These are phyloP conservation scores for Blastosporella zonata DNA, from an alignment of 1,284 basidiomycete species.

Conservation along the genomic window DNA sequence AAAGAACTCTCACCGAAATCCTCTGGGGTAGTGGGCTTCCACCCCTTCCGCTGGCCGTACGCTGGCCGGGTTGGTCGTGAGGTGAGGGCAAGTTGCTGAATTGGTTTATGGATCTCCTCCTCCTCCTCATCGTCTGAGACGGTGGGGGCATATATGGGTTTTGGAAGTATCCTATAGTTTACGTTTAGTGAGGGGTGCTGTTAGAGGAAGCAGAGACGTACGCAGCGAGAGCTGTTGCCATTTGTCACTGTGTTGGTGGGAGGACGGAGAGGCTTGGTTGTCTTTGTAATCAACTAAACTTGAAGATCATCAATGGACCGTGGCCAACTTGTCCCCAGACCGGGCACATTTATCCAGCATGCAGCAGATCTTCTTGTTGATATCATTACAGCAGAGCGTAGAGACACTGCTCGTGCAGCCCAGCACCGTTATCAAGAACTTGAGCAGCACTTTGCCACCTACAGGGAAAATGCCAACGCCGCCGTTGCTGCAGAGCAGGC, in stretches of 20 bases:
- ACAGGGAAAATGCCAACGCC: slow-evolving; percentile 8
- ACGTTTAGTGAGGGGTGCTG: slow-evolving; percentile 4
- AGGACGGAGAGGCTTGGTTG: slow-evolving; percentile 8
- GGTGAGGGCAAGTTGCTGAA: slow-evolving; percentile 39
- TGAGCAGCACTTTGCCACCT: slow-evolving; percentile 14
- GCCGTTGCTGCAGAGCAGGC: slow-evolving; percentile 12
- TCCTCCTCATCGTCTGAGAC: slow-evolving; percentile 62
- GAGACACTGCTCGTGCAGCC: slow-evolving; percentile 14
- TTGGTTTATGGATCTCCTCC: slow-evolving; percentile 26
- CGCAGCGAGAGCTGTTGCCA: slow-evolving; percentile 59
- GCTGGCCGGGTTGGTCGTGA: slow-evolving; percentile 62
- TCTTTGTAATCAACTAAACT: neutral
- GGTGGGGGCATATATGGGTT: slow-evolving; percentile 54
- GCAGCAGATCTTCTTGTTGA: slow-evolving; percentile 22
- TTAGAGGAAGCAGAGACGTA: slow-evolving; percentile 32
- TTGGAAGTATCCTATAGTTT: slow-evolving; percentile 55
- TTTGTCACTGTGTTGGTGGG: slow-evolving; percentile 29
- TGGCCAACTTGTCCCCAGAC: slow-evolving; percentile 1
- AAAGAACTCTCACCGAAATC: slow-evolving; percentile 72
- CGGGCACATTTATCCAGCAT: slow-evolving; percentile 21
- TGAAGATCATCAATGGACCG: no score
- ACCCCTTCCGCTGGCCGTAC: slow-evolving; percentile 83
- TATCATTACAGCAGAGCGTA: slow-evolving; percentile 22
- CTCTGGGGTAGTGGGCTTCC: slow-evolving; percentile 80
- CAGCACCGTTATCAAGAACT: slow-evolving; percentile 15